Evolutionary conservation across 2,329 filamentous ascomycete genomes (phyloP).

Genomic region (Lachnellula occidentalis): DNA sequence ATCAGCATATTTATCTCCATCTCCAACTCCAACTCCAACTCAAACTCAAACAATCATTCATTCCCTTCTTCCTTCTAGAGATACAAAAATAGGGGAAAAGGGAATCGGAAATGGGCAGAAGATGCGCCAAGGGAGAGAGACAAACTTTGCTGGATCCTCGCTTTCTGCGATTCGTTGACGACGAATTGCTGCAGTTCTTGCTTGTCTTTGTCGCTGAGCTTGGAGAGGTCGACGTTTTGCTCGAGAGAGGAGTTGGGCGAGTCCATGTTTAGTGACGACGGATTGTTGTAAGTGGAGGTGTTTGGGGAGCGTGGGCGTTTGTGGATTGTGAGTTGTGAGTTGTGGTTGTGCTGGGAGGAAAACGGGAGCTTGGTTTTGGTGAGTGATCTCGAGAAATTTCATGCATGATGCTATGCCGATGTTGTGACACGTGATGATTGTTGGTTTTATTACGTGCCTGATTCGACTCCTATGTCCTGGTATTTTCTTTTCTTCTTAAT

Average conservation of each 20-base stretch:
- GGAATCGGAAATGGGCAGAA: not conserved
- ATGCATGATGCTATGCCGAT: not conserved
- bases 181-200: slow-evolving; percentile 83
- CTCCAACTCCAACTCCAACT: not conserved
- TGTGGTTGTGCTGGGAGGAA: not conserved
- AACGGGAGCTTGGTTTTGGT: not conserved
- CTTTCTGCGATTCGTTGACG: slow-evolving; percentile 77
- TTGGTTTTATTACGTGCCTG: no score
- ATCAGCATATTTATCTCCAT: slow-evolving; percentile 35
- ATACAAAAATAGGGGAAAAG: not conserved
- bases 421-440: not conserved
- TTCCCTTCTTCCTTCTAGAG: not conserved
- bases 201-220: slow-evolving; percentile 78
- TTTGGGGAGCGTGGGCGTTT: not conserved
- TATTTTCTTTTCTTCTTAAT: not conserved
- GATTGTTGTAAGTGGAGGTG: no score
- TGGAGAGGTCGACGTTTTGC: slow-evolving; percentile 30
- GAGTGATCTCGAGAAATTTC: not conserved
- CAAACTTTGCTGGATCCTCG: slow-evolving; percentile 52
- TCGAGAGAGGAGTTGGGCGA: slow-evolving; percentile 14
- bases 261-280: slow-evolving; percentile 27
- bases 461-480: no score
- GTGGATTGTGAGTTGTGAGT: no score
- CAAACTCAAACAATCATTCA: no score
- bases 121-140: slow-evolving; percentile 8